Conservation (phyloP, 176 grass and related monocot genomes). For the Aegilops umbellulata region DNA sequence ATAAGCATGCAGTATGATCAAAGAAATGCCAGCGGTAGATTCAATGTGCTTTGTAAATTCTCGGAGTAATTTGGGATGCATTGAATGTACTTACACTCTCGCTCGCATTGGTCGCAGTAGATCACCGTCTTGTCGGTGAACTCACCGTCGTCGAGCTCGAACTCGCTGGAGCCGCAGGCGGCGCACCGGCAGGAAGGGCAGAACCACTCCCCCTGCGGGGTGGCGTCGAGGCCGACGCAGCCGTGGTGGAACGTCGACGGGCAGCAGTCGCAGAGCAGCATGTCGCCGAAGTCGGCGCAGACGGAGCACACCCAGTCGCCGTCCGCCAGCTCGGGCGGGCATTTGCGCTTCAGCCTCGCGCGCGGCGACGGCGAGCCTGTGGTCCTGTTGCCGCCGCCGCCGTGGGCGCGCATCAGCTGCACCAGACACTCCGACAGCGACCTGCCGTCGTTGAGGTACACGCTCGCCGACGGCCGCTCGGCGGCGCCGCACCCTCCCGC, state of each 20-base stretch:
- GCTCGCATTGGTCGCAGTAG: conserved; percentile 67
- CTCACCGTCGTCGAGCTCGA: not conserved
- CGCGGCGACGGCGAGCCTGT: not conserved
- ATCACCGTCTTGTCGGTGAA: conserved; percentile 32
- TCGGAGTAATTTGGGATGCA: not conserved
- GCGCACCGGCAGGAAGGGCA: conserved; percentile 57
- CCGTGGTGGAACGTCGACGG: conserved; percentile 52
- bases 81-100: conserved; percentile 35
- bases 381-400: not conserved
- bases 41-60: not conserved
- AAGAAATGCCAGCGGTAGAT: too few relatives aligned
- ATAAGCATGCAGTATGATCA: not conserved
- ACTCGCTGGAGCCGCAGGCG: conserved; percentile 45
- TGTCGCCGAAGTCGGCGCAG: conserved; percentile 43
- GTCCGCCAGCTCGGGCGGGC: not conserved
- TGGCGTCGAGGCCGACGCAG: conserved; percentile 47
- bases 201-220: conserved; percentile 48
- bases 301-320: conserved; percentile 61
- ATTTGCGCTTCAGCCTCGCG: conserved; percentile 33
- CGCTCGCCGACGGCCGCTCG: not conserved
- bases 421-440: conserved; percentile 55
- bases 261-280: conserved; percentile 61
- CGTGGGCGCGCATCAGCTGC: conserved; percentile 28
- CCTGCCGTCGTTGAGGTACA: conserved; percentile 55
- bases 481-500: not conserved